Base-by-base conservation (phyloP, 2,329 filamentous ascomycete genomes). In the Didymella segeticola region DNA sequence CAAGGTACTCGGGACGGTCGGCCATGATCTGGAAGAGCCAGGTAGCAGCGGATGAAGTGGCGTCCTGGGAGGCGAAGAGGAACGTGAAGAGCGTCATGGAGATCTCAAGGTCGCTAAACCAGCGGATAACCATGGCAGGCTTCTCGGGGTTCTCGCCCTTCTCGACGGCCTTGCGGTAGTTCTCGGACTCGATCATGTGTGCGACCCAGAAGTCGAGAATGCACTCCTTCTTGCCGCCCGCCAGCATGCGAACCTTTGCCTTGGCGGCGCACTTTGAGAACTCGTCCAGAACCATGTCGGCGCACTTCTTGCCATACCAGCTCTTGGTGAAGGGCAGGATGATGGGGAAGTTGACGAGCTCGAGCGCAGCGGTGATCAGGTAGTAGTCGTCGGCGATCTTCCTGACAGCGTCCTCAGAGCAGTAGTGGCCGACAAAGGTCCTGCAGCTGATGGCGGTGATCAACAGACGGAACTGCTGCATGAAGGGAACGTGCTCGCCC, bases 301-400 rank as follows among this genome's bases (percentile, higher is more conserved):
- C 88, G 25, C 92, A 91, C 80, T 93, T 96, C 84, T 97, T 96
- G 67, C 93, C 95, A 71, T 96, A 96, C 92, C 92, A 98, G 5
- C 92, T 92, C 81, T 92, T 93, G 73, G 93, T 97, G 82, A 86
- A 98, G 31, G 93, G 93, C 33, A 98, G 78, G 73, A 98, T 97
- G 78, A 98, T 89, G 55, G 95, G 68, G 57, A 72, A 71, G 82
- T 98, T 98, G 82, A 99, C 95, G 39, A 98, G 85, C 77, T 99
- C 95, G 64, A 98, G 85, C 19, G 95, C 95, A 53, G 90, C 93
- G 12, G 95, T 98, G 73, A 98, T 96, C 61, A 93, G 85, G 78
- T 96, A 98, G 80, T 96, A 99, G 78, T 98, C 93, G 76, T 96
- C 89, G 57, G 93, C 89, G 61, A 98, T 95, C 81, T 90, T 93